Evolutionary conservation across 208 protist genomes (phyloP).

Genomic region (Leishmania major): DNA sequence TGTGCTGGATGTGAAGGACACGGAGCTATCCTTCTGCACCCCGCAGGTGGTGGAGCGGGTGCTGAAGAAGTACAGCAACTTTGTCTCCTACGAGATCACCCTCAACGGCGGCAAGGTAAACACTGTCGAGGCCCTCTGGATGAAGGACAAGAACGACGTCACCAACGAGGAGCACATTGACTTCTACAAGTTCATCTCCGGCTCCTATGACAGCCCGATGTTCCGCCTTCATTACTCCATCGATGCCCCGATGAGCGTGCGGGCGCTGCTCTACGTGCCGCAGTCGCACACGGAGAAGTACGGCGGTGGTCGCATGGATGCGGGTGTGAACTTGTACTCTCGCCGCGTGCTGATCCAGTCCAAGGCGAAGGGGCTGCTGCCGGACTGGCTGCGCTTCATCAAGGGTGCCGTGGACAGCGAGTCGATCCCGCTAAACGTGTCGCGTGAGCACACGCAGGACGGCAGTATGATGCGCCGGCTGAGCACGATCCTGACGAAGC

Average conservation of each 20-base stretch:
- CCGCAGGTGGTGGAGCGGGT: constrained; percentile 93
- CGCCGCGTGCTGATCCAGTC: constrained; percentile 96
- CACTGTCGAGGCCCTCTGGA: constrained; percentile 97
- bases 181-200: constrained; percentile 97
- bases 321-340: constrained; percentile 95
- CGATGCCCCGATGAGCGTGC: constrained; percentile 96
- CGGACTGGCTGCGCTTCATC: constrained; percentile 97
- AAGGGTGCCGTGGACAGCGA: constrained; percentile 98
- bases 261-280: constrained; percentile 96
- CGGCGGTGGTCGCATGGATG: constrained; percentile 95
- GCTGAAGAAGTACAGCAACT: constrained; percentile 98
- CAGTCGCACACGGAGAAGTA: constrained; percentile 97
- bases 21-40: constrained; percentile 93
- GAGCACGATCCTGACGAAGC: constrained; percentile 91
- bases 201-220: constrained; percentile 94
- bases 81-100: constrained; percentile 96
- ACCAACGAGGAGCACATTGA: constrained; percentile 96
- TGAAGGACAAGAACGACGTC: constrained; percentile 92
- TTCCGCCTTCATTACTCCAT: constrained; percentile 95
- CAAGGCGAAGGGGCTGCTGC: constrained; percentile 94
- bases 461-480: constrained; percentile 94
- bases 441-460: constrained; percentile 98
- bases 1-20: constrained; percentile 96
- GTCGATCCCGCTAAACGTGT: constrained; percentile 98
- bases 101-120: constrained; percentile 96